A percentile compares a stretch with the other conserved stretches of the same genome.
Conservation (phyloP, 2,329 filamentous ascomycete genomes). For the Zasmidium angulare region DNA sequence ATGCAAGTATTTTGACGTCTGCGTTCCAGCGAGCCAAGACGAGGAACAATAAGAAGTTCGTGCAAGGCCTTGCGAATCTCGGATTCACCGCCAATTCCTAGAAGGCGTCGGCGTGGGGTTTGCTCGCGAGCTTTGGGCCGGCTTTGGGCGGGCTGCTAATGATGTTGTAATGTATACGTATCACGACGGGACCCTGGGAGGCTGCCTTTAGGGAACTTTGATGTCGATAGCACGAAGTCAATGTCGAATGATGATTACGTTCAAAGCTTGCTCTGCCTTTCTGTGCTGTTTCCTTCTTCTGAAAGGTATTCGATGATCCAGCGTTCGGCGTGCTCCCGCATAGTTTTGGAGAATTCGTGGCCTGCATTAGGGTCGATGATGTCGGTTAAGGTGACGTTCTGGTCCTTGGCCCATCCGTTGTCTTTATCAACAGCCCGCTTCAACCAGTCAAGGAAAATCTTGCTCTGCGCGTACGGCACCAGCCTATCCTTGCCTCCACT, state of each 20-base stretch:
- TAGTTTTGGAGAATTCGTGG: conserved; percentile 66
- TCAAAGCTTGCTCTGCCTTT: conserved; percentile 18
- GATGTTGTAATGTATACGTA: not conserved
- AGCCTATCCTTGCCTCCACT: conserved; percentile 69
- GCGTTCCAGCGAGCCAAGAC: conserved; percentile 30
- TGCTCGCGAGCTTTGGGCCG: not conserved
- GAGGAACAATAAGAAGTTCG: conserved; percentile 21
- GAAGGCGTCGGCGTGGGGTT: not conserved
- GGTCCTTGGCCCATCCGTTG: conserved; percentile 56
- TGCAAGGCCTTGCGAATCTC: conserved; percentile 25
- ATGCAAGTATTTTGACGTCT: conserved; percentile 35
- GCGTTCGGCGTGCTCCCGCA: conserved; percentile 65
- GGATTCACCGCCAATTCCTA: conserved; percentile 13
- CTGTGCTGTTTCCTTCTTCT: conserved; percentile 20
- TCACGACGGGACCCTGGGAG: not conserved
- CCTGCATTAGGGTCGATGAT: conserved; percentile 67
- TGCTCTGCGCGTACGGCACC: conserved; percentile 65
- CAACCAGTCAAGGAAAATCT: conserved; percentile 63
- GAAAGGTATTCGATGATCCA: conserved; percentile 57
- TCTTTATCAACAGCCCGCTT: conserved; percentile 48
- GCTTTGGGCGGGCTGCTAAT: not conserved
- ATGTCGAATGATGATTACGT: not conserved
- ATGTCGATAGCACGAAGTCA: not conserved
- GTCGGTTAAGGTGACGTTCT: conserved; percentile 60
- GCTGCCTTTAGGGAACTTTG: not conserved